Percentiles rank a stretch among this genome's conserved stretches.
phyloP scores from a whole-genome alignment of 805 yeast genomes.

The Komagataella pastoris region DNA sequence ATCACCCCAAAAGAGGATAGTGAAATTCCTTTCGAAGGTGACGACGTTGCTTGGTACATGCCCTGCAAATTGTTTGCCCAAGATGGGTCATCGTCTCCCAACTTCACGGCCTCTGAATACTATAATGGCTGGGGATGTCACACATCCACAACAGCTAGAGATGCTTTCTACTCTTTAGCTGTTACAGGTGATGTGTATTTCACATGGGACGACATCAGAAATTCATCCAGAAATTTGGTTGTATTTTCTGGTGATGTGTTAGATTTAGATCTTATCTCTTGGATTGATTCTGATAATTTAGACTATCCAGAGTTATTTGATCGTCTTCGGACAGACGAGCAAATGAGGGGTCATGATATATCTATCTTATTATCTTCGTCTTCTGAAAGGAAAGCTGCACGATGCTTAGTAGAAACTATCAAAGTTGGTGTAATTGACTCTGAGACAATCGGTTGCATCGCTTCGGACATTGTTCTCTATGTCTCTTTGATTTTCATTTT shows the following conservation, averaged over 20 bases:
- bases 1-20: constrained; percentile 58
- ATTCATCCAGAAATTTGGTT: constrained; percentile 59
- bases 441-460: constrained; percentile 87
- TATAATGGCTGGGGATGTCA: constrained; percentile 91
- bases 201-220: constrained; percentile 78
- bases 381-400: constrained; percentile 58
- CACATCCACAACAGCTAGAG: constrained; percentile 57
- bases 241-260: constrained; percentile 86
- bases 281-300: constrained; percentile 61
- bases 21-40: constrained; percentile 54
- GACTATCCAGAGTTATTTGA: constrained; percentile 65
- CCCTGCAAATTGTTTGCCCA: constrained; percentile 68
- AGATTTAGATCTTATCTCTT: constrained; percentile 63
- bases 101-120: constrained; percentile 38
- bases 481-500: constrained; percentile 77
- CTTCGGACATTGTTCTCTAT: constrained; percentile 71
- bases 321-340: constrained; percentile 36
- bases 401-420: constrained; percentile 73
- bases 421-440: constrained; percentile 87
- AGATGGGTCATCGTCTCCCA: constrained; percentile 62
- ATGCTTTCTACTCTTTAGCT: constrained; percentile 44
- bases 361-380: constrained; percentile 57
- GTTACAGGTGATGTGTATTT: constrained; percentile 68
- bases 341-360: constrained; percentile 68
- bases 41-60: constrained; percentile 85